phyloP scores from a whole-genome alignment of 179 eudicot species.

The Silene noctiflora region DNA sequence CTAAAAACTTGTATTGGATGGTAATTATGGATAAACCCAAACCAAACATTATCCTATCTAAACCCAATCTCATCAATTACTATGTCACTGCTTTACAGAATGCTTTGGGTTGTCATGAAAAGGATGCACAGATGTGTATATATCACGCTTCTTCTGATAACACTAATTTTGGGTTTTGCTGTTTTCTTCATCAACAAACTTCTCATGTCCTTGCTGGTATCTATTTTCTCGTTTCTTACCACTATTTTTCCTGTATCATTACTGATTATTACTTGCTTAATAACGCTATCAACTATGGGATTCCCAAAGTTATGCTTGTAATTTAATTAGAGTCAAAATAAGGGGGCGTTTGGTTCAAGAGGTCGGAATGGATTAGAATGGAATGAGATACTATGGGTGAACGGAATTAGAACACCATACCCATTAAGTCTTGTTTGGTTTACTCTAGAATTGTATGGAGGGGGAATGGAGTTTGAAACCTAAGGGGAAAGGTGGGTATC shows the following conservation, averaged over 20 bases:
- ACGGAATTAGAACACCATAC: too few species aligned
- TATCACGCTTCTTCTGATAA: conserved; percentile 62
- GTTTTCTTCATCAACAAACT: conserved; percentile 54
- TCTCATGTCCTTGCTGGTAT: conserved; percentile 57
- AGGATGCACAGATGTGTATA: conserved; percentile 65
- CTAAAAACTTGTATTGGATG: conserved; percentile 44
- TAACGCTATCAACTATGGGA: too few species aligned
- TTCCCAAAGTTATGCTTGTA: too few species aligned
- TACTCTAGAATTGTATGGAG: too few species aligned
- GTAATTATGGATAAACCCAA: conserved; percentile 55
- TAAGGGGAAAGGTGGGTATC: too few species aligned
- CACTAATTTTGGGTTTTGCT: conserved; percentile 62
- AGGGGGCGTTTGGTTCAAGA: too few species aligned
- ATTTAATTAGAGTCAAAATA: too few species aligned
- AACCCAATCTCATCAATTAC: conserved; percentile 46
- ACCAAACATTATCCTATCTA: conserved; percentile 28
- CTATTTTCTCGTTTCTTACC: conserved; percentile 1
- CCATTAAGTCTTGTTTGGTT: too few species aligned
- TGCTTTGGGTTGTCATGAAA: conserved; percentile 42
- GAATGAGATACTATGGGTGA: too few species aligned
- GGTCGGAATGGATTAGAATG: too few species aligned
- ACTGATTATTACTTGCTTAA: too few species aligned
- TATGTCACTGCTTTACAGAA: conserved; percentile 49
- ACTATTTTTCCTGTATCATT: not conserved
- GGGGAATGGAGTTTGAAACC: too few species aligned